Evolutionary conservation across 2,329 filamentous ascomycete species (phyloP).

Genomic region (Trichoderma pleuroti): DNA sequence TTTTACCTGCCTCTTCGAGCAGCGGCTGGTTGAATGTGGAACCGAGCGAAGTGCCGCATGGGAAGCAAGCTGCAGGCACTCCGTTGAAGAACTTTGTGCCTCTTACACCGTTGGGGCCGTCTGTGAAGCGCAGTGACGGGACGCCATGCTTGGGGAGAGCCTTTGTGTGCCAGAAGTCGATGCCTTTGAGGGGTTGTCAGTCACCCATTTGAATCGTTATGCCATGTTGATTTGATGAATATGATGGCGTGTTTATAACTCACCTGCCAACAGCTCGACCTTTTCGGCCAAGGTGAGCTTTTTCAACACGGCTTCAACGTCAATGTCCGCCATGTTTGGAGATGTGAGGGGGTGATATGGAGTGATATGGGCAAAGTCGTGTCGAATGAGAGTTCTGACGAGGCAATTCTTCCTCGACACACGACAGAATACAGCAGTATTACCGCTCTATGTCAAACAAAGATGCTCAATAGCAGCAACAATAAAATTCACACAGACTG

Average conservation of each 20-base stretch:
- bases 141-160: conserved; percentile 57
- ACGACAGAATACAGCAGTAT: background rate
- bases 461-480: background rate
- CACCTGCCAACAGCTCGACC: conserved; percentile 50
- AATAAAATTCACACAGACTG: background rate
- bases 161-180: conserved; percentile 69
- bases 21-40: conserved; percentile 56
- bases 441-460: background rate
- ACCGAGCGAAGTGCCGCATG: conserved; percentile 55
- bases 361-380: background rate
- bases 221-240: no score
- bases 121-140: conserved; percentile 61
- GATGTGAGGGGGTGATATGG: background rate
- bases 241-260: background rate
- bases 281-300: conserved; percentile 53
- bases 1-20: conserved; percentile 47
- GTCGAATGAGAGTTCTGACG: background rate
- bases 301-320: conserved; percentile 52
- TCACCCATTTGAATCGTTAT: background rate
- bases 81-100: conserved; percentile 67
- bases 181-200: conserved; percentile 37
- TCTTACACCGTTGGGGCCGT: conserved; percentile 67
- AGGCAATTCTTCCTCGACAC: background rate
- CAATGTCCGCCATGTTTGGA: conserved; percentile 45
- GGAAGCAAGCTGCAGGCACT: conserved; percentile 56